Evolutionary conservation across 2,329 filamentous ascomycete species (phyloP).

Genomic region (Zarea fungicola): DNA sequence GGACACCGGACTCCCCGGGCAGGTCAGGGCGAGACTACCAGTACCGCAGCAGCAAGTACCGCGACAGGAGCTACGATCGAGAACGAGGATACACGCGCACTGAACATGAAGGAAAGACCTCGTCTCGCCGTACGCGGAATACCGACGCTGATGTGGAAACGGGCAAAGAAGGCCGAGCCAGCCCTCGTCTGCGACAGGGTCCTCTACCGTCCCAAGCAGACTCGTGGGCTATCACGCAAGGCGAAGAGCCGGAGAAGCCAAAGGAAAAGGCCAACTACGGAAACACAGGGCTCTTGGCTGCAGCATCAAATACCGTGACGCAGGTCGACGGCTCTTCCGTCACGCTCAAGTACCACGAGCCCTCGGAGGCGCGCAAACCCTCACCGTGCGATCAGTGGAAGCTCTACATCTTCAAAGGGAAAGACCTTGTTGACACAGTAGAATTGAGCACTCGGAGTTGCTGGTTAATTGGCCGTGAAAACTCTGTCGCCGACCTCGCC

Average conservation of each 20-base stretch:
- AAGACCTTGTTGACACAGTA: slow-evolving; percentile 75
- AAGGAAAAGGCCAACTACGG: slow-evolving; percentile 88
- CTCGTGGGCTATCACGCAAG: slow-evolving; percentile 51
- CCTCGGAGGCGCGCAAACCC: slow-evolving; percentile 85
- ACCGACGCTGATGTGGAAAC: slow-evolving; percentile 12
- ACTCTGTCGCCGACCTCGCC: slow-evolving; percentile 72
- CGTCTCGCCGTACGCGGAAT: not conserved
- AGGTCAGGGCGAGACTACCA: slow-evolving; percentile 14
- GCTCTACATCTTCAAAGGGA: slow-evolving; percentile 86
- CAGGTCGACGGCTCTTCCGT: slow-evolving; percentile 70
- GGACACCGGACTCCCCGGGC: slow-evolving; percentile 8
- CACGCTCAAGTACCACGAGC: slow-evolving; percentile 93
- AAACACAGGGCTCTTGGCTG: slow-evolving; percentile 74
- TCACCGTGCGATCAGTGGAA: slow-evolving; percentile 75
- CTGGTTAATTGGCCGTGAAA: slow-evolving; percentile 84
- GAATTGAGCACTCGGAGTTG: slow-evolving; percentile 72
- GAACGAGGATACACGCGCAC: slow-evolving; percentile 3
- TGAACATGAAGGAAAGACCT: slow-evolving; percentile 5
- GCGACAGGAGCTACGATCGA: slow-evolving; percentile 20
- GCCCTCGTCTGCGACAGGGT: slow-evolving; percentile 31
- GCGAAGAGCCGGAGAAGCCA: slow-evolving; percentile 44
- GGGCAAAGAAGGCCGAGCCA: slow-evolving; percentile 19
- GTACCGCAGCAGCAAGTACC: slow-evolving; percentile 21
- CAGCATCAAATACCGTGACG: slow-evolving; percentile 73
- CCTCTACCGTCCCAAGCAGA: slow-evolving; percentile 56